phyloP scores from a whole-genome alignment of 768 basidiomycete genomes.

The Boletus huronensis region DNA sequence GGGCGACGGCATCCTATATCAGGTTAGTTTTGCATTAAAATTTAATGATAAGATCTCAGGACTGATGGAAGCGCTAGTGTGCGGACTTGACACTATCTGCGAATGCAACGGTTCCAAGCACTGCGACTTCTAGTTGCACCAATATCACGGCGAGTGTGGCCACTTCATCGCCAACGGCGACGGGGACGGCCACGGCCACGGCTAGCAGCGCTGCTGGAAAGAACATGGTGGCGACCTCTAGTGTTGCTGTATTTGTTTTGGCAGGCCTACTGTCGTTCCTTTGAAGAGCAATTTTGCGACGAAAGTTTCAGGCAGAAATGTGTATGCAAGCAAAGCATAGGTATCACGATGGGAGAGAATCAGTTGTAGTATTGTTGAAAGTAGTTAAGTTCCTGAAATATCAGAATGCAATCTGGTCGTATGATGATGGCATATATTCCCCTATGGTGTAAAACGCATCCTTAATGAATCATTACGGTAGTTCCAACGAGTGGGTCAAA shows the following conservation, averaged over 20 bases:
- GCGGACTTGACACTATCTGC: conserved; percentile 71
- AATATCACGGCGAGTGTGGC: conserved; percentile 28
- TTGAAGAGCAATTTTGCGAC: conserved; percentile 6
- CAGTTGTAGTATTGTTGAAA: neutral
- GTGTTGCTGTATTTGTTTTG: conserved; percentile 10
- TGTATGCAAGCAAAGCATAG: neutral
- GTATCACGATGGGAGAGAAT: neutral
- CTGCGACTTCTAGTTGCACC: conserved; percentile 32
- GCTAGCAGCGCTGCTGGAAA: conserved; percentile 16
- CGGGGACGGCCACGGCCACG: conserved; percentile 18
- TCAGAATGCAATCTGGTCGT: neutral
- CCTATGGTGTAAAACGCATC: neutral
- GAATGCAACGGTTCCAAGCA: conserved; percentile 46
- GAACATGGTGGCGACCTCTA: conserved; percentile 4
- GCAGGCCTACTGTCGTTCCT: conserved; percentile 7
- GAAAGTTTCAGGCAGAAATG: neutral
- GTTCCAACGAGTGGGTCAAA: neutral
- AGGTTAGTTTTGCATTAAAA: conserved; percentile 38
- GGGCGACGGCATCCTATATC: conserved; percentile 69
- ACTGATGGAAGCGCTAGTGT: conserved; percentile 45
- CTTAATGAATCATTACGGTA: neutral
- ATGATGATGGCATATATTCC: neutral
- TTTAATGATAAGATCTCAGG: neutral
- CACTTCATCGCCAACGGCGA: conserved; percentile 15
- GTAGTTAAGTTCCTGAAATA: neutral